These are phyloP conservation scores for Ophiostoma triangulosporum DNA, from an alignment of 2,329 filamentous ascomycete species.

Conservation along the genomic window DNA sequence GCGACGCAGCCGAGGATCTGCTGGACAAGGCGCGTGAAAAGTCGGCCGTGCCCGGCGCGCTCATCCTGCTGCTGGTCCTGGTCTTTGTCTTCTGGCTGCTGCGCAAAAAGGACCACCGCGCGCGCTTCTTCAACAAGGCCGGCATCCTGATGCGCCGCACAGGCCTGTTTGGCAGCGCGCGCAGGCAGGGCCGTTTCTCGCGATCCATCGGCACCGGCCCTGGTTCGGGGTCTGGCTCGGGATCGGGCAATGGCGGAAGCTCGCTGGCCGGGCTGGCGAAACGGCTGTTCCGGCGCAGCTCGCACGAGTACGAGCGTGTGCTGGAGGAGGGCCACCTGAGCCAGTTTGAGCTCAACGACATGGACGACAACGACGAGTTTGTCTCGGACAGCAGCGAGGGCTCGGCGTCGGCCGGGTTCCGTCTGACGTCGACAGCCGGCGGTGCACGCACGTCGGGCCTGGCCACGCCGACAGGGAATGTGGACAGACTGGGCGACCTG, in stretches of 20 bases:
- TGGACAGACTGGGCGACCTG: constrained; percentile 36
- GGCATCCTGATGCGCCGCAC: constrained; percentile 26
- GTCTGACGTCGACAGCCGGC: constrained; percentile 7
- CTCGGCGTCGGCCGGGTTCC: not conserved
- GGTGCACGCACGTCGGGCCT: constrained; percentile 45
- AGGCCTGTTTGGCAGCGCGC: constrained; percentile 31
- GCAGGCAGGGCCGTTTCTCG: constrained; percentile 21
- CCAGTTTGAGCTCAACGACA: constrained; percentile 65
- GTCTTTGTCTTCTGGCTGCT: constrained; percentile 59
- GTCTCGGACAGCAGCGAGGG: constrained; percentile 48
- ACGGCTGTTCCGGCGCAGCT: constrained; percentile 48
- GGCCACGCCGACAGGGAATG: constrained; percentile 49
- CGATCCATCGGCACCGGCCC: not conserved
- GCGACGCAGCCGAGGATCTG: constrained; percentile 39
- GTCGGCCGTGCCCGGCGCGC: constrained; percentile 57
- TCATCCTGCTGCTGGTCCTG: constrained; percentile 64
- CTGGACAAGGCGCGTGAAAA: constrained; percentile 53
- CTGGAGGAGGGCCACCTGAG: constrained; percentile 59
- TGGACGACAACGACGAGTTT: constrained; percentile 49
- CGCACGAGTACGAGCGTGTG: constrained; percentile 63
- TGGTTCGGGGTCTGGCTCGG: not conserved
- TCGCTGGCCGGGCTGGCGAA: constrained; percentile 35
- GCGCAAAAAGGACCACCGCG: constrained; percentile 64
- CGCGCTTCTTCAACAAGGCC: constrained; percentile 44
- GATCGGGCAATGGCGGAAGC: not conserved